Conservation (phyloP, 331 rosid genomes). For the Quercus tomentella region DNA sequence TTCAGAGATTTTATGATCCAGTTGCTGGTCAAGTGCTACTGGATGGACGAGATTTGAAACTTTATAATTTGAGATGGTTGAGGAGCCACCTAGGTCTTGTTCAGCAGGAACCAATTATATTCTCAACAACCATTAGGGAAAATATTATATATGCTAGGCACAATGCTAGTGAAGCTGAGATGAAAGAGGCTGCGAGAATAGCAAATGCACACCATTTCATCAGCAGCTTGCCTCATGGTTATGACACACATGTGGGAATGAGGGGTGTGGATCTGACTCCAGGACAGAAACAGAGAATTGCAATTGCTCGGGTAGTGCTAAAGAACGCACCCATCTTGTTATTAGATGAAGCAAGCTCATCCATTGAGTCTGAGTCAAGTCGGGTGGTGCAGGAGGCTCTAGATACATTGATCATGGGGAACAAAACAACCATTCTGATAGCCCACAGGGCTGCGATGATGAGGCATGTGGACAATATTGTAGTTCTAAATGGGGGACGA, state of each 20-base stretch:
- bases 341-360: slow-evolving; percentile 97
- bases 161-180: slow-evolving; percentile 97
- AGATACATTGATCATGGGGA: slow-evolving; percentile 97
- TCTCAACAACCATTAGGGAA: slow-evolving; percentile 96
- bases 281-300: slow-evolving; percentile 99
- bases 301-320: slow-evolving; percentile 89
- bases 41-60: slow-evolving; percentile 91
- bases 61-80: slow-evolving; percentile 92
- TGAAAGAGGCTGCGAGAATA: slow-evolving; percentile 97
- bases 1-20: slow-evolving; percentile 94
- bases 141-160: slow-evolving; percentile 97
- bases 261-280: slow-evolving; percentile 98
- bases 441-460: slow-evolving; percentile 99
- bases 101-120: slow-evolving; percentile 98
- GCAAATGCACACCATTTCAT: slow-evolving; percentile 99
- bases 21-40: slow-evolving; percentile 96
- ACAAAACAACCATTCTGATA: slow-evolving; percentile 94
- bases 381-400: slow-evolving; percentile 99
- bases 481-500: slow-evolving; percentile 97
- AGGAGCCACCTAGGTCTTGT: slow-evolving; percentile 96
- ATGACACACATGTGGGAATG: slow-evolving; percentile 99
- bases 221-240: slow-evolving; percentile 97
- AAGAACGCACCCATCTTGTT: slow-evolving; percentile 94
- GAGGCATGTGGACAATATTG: slow-evolving; percentile 97
- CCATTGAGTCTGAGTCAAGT: slow-evolving; percentile 99